Evolutionary conservation across 1,139 yeast genomes (phyloP), one percentile per base, ranked within the genome.

Genomic region (Scheffersomyces illinoinensis): DNA sequence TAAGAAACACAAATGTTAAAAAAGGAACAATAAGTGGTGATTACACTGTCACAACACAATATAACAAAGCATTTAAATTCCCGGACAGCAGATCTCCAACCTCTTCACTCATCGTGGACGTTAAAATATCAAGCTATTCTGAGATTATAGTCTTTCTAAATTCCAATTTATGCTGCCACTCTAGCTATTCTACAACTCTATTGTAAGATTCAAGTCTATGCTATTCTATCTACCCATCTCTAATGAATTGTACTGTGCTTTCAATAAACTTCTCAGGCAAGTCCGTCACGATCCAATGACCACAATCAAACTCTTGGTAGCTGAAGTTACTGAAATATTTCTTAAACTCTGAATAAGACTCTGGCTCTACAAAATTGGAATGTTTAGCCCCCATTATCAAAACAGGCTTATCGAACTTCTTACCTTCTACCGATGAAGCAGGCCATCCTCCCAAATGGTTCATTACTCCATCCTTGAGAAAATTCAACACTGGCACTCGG

Each of bases 261-360:
- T 62, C 64, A 50, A 77, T 73, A 63, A 82, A 81, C 59, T 72
- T 71, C 14, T 69, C 62, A 3, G 83, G 83, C 62, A 72, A 70
- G 57, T 82, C 85, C 21, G 76, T 72, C 39, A 81, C 74, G 3
- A 83, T 67, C 76, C 83, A 82, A 69, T 84, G 87, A 10, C 83
- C 80, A 46, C 83, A 71, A 57, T 82, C 77, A 55, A 77, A 75
- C 19, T 72, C 75, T 21, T 66, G 66, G 52, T 71, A 66, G 43
- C 64, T 63, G 23, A 72, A 58, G 51, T 76, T 59, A 24, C 77
- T 69, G 69, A 83, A 84, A 62, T 77, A 79, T 5, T 66, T 63
- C 2, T 72, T 67, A 57, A 83, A 83, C 10, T 66, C 74, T 0
- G 61, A 53, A 3, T 67, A 55, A 51, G 77, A 73, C 12, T 71